phyloP scores from a whole-genome alignment of 805 yeast species.

The Yamadazyma insecticola region DNA sequence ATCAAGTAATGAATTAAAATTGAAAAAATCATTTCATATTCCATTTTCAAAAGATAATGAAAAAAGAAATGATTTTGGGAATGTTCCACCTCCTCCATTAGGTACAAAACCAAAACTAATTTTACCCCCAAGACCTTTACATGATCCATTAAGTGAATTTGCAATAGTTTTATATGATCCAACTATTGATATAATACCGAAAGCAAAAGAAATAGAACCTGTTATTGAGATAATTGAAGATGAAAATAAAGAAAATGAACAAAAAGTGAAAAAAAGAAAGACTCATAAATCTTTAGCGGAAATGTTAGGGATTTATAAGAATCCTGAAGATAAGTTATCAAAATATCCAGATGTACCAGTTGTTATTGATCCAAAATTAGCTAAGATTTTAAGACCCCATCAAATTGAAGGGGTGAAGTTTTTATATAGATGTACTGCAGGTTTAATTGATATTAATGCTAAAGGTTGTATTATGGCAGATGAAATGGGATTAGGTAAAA shows the following conservation, averaged over 20 bases:
- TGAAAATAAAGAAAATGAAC: constrained; percentile 8
- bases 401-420: constrained; percentile 95
- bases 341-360: constrained; percentile 87
- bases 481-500: constrained; percentile 94
- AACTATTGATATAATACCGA: constrained; percentile 62
- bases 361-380: constrained; percentile 84
- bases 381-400: constrained; percentile 88
- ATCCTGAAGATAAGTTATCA: constrained; percentile 44
- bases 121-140: constrained; percentile 85
- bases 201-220: constrained; percentile 6
- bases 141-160: constrained; percentile 89
- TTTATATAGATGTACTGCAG: constrained; percentile 85
- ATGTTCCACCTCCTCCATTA: constrained; percentile 67
- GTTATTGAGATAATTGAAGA: constrained; percentile 5
- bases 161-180: constrained; percentile 96
- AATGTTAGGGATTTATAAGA: constrained; percentile 64
- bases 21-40: constrained; percentile 47
- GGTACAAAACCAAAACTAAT: constrained; percentile 72
- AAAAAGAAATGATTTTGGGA: constrained; percentile 22
- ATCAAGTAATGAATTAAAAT: constrained; percentile 32
- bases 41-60: constrained; percentile 50
- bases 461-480: constrained; percentile 98
- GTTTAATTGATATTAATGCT: constrained; percentile 75
- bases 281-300: constrained; percentile 71
- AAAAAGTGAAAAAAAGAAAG: constrained; percentile 30